These are phyloP conservation scores for Sordaria brevicollis DNA, from an alignment of 495 filamentous ascomycete genomes.

Conservation along the genomic window DNA sequence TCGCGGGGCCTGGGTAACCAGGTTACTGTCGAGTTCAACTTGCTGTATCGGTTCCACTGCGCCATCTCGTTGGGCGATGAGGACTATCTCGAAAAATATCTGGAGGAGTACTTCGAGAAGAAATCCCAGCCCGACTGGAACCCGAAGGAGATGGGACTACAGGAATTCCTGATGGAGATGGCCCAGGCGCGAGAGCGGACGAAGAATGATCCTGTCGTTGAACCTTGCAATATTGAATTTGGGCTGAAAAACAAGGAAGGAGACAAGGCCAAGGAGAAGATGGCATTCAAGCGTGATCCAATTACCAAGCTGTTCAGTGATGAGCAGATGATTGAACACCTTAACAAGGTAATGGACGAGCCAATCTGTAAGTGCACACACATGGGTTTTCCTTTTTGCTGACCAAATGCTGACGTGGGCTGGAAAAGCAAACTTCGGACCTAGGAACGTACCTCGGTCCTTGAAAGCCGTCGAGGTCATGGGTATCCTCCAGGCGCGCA, in stretches of 20 bases:
- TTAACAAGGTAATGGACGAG: slow-evolving; percentile 51
- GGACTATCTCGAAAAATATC: slow-evolving; percentile 47
- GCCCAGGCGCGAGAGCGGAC: slow-evolving; percentile 39
- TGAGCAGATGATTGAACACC: slow-evolving; percentile 50
- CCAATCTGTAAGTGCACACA: slow-evolving; percentile 43
- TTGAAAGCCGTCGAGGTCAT: slow-evolving; percentile 63
- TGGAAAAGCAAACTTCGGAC: slow-evolving; percentile 46
- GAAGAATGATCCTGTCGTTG: slow-evolving; percentile 38
- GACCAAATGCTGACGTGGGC: slow-evolving; percentile 44
- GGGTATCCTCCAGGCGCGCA: slow-evolving; percentile 66
- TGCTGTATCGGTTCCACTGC: slow-evolving; percentile 66
- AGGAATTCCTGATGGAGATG: slow-evolving; percentile 44
- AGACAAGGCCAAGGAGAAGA: slow-evolving; percentile 41
- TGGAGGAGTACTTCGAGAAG: slow-evolving; percentile 43
- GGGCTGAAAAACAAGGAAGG: slow-evolving; percentile 42
- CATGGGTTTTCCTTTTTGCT: slow-evolving; percentile 50
- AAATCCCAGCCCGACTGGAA: slow-evolving; percentile 32
- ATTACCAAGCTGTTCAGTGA: slow-evolving; percentile 48
- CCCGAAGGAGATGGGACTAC: slow-evolving; percentile 49
- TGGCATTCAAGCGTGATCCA: slow-evolving; percentile 41
- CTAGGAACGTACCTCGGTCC: slow-evolving; percentile 57
- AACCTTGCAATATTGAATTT: slow-evolving; percentile 52
- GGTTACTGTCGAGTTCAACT: slow-evolving; percentile 68
- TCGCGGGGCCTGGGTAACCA: slow-evolving; percentile 67
- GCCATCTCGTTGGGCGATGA: slow-evolving; percentile 56